Base-by-base conservation (phyloP, 2,329 filamentous ascomycete species). In the Cladophialophora psammophila region DNA sequence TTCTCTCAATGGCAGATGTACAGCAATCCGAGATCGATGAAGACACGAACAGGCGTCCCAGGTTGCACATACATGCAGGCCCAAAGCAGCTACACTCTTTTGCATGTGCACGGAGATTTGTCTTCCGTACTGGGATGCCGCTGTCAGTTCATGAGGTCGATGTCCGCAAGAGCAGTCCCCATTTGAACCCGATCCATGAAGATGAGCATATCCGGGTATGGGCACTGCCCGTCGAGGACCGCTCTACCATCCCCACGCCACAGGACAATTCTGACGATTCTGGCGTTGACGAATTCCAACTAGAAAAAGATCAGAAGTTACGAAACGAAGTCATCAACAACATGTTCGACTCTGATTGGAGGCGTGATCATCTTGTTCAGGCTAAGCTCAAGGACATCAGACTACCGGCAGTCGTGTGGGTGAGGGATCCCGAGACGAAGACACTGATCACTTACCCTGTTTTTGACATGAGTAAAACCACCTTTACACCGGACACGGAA, bases 151-250 rank as follows among this genome's bases (percentile, higher is more conserved):
- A 87, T 69, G 95, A 99, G 78, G 82, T 66, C 20, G 60, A 69
- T 32, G 65, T n/a, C 50, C 15, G 54, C 54, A 32, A 72, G 65
- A 31, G 73, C 77, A 66, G 72, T 73, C 2, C 76, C 74, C 34
- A 56, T n/a, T 77, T 78, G 54, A 77, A 81, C 35, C 91, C 93
- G 0, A 88, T 92, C 58, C 96, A 88, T 86, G 78, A 87, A 65
- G 94, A 98, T 76, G 83, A 87, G 10, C 88, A 90, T 69, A 87
- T 97, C 64, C 88, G 89, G 65, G 91, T 97, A 0, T 98, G 94
- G 94, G 90, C 92, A 54, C 84, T 98, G 74, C 86, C 91, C 0
- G 78, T 91, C 45, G 76, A 58, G 54, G 64, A 72, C 26, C 2
- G 53, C 66, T 13, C 63, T 53, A 20, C 66, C 20, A 7, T 15